Evolutionary conservation across 192 early-diverging fungal genomes (phyloP), one percentile per base, ranked within the genome.

Genomic region (Coemansia sp.): DNA sequence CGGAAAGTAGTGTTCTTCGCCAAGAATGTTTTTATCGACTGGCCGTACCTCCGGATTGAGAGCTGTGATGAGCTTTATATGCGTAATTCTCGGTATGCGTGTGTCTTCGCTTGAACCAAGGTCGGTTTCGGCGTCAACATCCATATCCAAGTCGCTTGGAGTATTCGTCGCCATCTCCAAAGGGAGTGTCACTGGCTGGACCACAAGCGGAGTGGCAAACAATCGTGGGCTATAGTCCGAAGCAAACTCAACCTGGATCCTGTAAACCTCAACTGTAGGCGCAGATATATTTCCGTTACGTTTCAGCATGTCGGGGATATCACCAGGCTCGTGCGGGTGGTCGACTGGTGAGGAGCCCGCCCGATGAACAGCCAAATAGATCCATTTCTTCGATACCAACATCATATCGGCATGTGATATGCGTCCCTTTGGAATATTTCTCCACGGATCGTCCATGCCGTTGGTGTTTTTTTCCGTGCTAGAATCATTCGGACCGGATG

Each of bases 361-460:
- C 6, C 80, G 74, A 59, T 82, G 80, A 0, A 61, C 66, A 3
- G 80, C 62, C 41, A 82, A 54, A 55, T 77, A 82, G 42, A 82
- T 82, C 80, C 80, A 82, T 43, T 82, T 82, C 60, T 77, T 82
- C 8, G 80, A 82, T 26, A 82, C 72, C 8, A 82, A 72, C 80
- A 77, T 77, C 80, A 82, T 82, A 67, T 82, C 80, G 21, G 74
- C 80, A 47, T 82, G 80, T 9, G 74, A 77, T 43, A 82, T 82
- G 18, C 48, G 63, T n/a, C 78, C 78, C 60, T 69, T 64, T 41
- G 78, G 78, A 11, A 80, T 75, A 56, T 75, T 74, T 56, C 77
- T 70, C 77, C 77, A 79, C n/a, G 77, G 77, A 51, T 73, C 65
- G 46, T 64, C 69, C 54, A 43, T 43, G 19, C 56, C 62, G 55